Percentiles rank a stretch among this genome's conserved stretches.
phyloP scores from a whole-genome alignment of 2,329 filamentous ascomycete genomes.

The Fusarium abutilonis region DNA sequence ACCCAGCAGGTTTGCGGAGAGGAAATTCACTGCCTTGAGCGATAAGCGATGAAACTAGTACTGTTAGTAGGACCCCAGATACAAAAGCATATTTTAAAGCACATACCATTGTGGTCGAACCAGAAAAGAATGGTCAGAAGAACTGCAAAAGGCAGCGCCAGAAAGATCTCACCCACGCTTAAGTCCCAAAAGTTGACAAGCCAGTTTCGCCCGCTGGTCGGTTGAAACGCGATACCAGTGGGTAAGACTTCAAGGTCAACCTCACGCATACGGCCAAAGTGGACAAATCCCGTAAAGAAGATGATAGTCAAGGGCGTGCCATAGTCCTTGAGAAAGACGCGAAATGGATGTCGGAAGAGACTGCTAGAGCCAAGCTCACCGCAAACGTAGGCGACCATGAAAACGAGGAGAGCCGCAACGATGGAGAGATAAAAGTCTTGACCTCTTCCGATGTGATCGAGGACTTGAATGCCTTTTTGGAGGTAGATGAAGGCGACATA shows the following conservation, averaged over 20 bases:
- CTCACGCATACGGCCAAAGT: slow-evolving; percentile 82
- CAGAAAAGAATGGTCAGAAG: slow-evolving; percentile 87
- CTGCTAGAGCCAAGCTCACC: slow-evolving; percentile 75
- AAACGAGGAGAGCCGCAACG: slow-evolving; percentile 78
- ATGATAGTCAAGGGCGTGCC: slow-evolving; percentile 83
- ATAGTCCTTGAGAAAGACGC: slow-evolving; percentile 89
- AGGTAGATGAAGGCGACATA: slow-evolving; percentile 93
- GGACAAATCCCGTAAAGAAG: slow-evolving; percentile 91
- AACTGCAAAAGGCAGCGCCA: slow-evolving; percentile 87
- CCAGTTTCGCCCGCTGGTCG: slow-evolving; percentile 78
- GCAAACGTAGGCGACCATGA: slow-evolving; percentile 79
- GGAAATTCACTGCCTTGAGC: slow-evolving; percentile 86
- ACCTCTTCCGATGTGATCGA: slow-evolving; percentile 75
- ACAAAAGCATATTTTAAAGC: not conserved
- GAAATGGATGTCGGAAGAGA: slow-evolving; percentile 77
- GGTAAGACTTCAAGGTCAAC: slow-evolving; percentile 77
- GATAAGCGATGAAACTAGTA: slow-evolving; percentile 76
- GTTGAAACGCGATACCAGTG: slow-evolving; percentile 80
- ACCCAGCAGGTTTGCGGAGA: slow-evolving; percentile 81
- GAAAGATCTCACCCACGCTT: slow-evolving; percentile 75
- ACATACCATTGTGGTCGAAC: slow-evolving; percentile 85
- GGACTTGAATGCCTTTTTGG: slow-evolving; percentile 88
- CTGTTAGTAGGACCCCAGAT: slow-evolving; percentile 7
- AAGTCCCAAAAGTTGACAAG: slow-evolving; percentile 86
- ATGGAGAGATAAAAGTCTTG: slow-evolving; percentile 82